Evolutionary conservation across 257 asterid genomes (phyloP).

Genomic region (Eucommia ulmoides): DNA sequence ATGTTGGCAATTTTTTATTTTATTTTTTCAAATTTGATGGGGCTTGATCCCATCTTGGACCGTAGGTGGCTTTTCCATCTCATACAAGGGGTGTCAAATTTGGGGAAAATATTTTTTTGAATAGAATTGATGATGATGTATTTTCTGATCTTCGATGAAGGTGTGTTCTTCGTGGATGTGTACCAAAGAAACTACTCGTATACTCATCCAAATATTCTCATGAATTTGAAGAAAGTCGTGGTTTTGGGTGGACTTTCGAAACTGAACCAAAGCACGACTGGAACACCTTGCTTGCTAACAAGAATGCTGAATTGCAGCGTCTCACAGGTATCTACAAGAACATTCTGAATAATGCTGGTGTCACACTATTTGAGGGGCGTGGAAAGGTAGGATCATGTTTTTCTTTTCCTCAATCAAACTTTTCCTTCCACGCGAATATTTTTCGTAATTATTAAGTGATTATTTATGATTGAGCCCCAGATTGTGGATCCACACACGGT

Average conservation of each 20-base stretch:
- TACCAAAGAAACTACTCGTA: conserved; percentile 86
- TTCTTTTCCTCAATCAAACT: neutral
- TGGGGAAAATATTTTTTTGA: neutral
- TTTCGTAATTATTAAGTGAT: neutral
- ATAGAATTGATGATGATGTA: conserved; percentile 8
- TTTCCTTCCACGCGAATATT: neutral
- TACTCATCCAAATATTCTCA: conserved; percentile 88
- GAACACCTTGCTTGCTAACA: conserved; percentile 84
- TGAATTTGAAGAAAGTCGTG: conserved; percentile 87
- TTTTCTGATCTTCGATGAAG: conserved; percentile 29
- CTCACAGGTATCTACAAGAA: conserved; percentile 84
- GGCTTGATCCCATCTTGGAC: no score
- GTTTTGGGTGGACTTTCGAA: conserved; percentile 83
- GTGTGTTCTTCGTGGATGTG: conserved; percentile 99
- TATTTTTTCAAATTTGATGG: no score
- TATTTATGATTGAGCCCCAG: conserved; percentile 20
- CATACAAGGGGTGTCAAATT: neutral
- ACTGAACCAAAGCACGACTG: conserved; percentile 93
- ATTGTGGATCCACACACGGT: conserved; percentile 86
- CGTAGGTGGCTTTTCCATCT: neutral
- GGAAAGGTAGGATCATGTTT: conserved; percentile 65
- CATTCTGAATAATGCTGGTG: conserved; percentile 65
- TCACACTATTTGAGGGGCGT: conserved; percentile 71
- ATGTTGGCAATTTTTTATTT: no score
- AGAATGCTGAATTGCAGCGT: conserved; percentile 88